Percentiles rank a stretch among this genome's conserved stretches.
phyloP scores from a whole-genome alignment of 345 rosid genomes.

The Atalantia buxifolia region DNA sequence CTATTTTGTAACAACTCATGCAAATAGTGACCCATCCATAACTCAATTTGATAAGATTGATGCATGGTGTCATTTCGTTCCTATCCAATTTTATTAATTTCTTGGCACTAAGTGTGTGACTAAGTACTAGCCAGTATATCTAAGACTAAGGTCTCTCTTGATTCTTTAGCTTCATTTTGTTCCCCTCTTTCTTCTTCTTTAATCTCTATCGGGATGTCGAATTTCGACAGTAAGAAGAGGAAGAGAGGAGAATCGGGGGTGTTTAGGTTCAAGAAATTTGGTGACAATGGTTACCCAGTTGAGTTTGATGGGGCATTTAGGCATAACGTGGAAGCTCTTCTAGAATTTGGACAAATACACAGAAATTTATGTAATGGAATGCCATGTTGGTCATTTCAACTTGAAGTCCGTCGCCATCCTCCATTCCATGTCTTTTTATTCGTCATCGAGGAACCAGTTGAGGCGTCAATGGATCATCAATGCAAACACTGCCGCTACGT shows the following conservation, averaged over 20 bases:
- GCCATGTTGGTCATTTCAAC: conserved; percentile 86
- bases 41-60: conserved; percentile 16
- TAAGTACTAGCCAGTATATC: conserved; percentile 1
- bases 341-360: conserved; percentile 63
- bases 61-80: neutral
- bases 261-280: conserved; percentile 71
- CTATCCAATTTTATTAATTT: conserved; percentile 30
- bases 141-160: neutral
- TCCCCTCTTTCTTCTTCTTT: too few species aligned
- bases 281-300: conserved; percentile 66
- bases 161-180: neutral
- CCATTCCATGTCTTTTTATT: conserved; percentile 64
- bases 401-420: conserved; percentile 74
- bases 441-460: conserved; percentile 72
- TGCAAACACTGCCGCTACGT: conserved; percentile 83
- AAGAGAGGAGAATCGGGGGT: conserved; percentile 67
- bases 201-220: conserved; percentile 14
- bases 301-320: conserved; percentile 61
- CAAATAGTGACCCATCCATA: conserved; percentile 31
- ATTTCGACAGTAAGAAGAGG: conserved; percentile 52
- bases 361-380: conserved; percentile 28
- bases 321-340: conserved; percentile 55
- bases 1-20: conserved; percentile 43
- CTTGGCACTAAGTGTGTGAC: conserved; percentile 53
- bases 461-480: conserved; percentile 43